A percentile compares a stretch with the other conserved stretches of the same genome.
These are phyloP conservation scores for Tulasnella sp. DNA, from an alignment of 768 basidiomycete genomes.

Conservation along the genomic window DNA sequence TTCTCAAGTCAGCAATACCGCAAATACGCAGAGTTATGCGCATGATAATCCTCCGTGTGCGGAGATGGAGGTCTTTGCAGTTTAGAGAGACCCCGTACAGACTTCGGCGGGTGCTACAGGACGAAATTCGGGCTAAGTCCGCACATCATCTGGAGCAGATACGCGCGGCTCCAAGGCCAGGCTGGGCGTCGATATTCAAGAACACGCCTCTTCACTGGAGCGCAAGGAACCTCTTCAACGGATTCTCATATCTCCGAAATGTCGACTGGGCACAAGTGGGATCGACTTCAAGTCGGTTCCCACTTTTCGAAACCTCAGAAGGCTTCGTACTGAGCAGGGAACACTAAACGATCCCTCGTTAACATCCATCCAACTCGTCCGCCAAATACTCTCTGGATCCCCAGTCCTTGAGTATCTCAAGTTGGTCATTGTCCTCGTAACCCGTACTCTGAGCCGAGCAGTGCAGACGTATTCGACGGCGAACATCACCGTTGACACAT, in stretches of 20 bases:
- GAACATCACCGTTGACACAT: not conserved
- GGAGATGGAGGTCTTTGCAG: not conserved
- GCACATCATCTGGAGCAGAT: not conserved
- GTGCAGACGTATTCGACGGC: no score
- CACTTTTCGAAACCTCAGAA: not conserved
- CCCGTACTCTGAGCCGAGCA: not conserved
- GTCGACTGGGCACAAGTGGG: not conserved
- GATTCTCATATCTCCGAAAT: not conserved
- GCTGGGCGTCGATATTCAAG: no score
- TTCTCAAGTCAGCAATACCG: not conserved
- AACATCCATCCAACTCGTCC: not conserved
- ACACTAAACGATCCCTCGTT: not conserved
- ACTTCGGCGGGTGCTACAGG: not conserved
- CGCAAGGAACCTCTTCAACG: not conserved
- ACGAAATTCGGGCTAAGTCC: not conserved
- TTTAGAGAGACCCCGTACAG: not conserved
- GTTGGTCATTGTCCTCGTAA: not conserved
- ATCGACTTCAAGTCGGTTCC: not conserved
- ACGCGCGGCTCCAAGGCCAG: not conserved
- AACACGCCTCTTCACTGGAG: not conserved
- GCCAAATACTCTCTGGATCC: not conserved
- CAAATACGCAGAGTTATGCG: not conserved
- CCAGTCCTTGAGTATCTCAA: not conserved
- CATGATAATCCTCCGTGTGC: not conserved
- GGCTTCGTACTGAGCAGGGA: not conserved